Conservation (phyloP, 164 flowering plant species). For the Piper betle region DNA sequence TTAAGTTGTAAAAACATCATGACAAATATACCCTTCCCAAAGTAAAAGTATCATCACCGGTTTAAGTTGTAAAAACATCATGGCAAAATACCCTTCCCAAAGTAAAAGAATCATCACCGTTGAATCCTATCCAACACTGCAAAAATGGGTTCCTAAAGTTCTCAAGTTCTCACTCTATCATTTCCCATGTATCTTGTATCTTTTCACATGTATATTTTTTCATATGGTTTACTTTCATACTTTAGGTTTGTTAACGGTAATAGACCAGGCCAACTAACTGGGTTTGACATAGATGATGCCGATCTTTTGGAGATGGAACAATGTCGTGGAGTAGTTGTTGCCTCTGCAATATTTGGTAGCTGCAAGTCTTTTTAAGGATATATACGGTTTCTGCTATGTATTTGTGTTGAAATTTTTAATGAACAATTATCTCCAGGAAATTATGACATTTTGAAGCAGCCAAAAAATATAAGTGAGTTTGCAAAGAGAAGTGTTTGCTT, state of each 20-base stretch:
- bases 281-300: constrained; percentile 76
- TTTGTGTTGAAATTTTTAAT: constrained; percentile 1
- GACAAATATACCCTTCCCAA: too few relatives aligned
- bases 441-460: constrained; percentile 81
- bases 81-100: too few relatives aligned
- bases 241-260: constrained; percentile 72
- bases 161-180: too few relatives aligned
- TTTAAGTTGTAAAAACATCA: too few relatives aligned
- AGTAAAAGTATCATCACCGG: too few relatives aligned
- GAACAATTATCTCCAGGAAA: constrained; percentile 35
- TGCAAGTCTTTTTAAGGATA: constrained; percentile 3
- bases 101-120: too few relatives aligned
- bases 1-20: too few relatives aligned
- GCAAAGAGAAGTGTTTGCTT: constrained; percentile 53
- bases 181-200: too few relatives aligned
- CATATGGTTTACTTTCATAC: not conserved
- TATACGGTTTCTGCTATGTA: not conserved
- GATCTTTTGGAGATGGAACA: constrained; percentile 84
- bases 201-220: not conserved
- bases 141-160: too few relatives aligned
- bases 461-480: constrained; percentile 52
- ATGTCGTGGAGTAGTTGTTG: constrained; percentile 81
- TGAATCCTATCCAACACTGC: too few relatives aligned
- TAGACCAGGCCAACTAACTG: constrained; percentile 73
- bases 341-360: constrained; percentile 82